phyloP scores from a whole-genome alignment of 225 moss, liverwort and hornwort genomes.

The Pseudisothecium myosuroides region DNA sequence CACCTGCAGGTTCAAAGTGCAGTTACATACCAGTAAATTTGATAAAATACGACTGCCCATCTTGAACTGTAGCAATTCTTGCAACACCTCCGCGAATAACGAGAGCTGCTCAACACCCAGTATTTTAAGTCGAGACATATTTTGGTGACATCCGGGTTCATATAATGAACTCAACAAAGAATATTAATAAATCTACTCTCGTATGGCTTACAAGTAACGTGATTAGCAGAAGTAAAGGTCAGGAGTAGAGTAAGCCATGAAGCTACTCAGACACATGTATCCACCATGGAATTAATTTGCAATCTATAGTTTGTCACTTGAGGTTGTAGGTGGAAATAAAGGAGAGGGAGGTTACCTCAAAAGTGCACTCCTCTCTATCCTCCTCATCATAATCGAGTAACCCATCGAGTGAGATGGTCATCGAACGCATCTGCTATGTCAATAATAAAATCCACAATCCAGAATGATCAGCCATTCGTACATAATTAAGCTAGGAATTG shows the following conservation, averaged over 20 bases:
- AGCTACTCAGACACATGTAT: background rate
- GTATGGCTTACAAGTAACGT: background rate
- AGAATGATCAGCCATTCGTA: slow-evolving; percentile 1
- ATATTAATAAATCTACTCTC: background rate
- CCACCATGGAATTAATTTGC: background rate
- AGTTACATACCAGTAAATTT: slow-evolving; percentile 56
- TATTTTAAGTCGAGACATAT: background rate
- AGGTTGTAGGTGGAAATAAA: background rate
- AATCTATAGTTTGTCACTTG: background rate
- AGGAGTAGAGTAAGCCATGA: background rate
- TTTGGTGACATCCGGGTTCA: background rate
- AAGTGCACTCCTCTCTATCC: slow-evolving; percentile 95
- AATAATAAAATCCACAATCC: background rate
- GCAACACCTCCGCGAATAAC: slow-evolving; percentile 84
- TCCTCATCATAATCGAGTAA: slow-evolving; percentile 96
- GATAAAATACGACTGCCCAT: slow-evolving; percentile 71
- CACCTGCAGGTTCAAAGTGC: background rate
- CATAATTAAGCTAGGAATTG: background rate
- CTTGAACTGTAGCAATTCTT: slow-evolving; percentile 81
- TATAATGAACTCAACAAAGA: background rate
- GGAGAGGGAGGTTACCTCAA: slow-evolving; percentile 50
- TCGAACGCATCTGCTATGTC: slow-evolving; percentile 86
- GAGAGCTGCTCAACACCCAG: slow-evolving; percentile 59
- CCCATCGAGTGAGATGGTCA: slow-evolving; percentile 96
- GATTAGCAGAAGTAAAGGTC: background rate